Evolutionary conservation across 805 yeast species (phyloP).

Genomic region (Kuraishia hungarica): DNA sequence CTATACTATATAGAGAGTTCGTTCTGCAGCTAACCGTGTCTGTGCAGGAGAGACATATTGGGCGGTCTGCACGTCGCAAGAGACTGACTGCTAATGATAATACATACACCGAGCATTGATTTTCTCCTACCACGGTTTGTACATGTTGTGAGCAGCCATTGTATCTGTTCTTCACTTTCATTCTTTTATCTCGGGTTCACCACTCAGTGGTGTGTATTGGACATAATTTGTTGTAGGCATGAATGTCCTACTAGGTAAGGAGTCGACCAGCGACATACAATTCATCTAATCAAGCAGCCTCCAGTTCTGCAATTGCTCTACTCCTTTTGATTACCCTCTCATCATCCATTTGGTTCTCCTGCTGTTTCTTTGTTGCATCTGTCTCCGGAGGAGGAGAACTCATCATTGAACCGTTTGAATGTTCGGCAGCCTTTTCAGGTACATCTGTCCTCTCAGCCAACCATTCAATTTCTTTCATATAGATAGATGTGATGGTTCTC

Average conservation of each 20-base stretch:
- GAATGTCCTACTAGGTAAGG: neutral
- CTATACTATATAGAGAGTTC: too few species aligned
- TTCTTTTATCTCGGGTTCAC: too few species aligned
- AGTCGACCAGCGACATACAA: neutral
- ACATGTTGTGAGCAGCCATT: too few species aligned
- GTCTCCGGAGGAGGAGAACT: neutral
- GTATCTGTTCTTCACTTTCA: too few species aligned
- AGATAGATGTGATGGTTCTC: neutral
- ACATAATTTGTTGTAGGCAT: neutral
- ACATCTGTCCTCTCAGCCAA: neutral
- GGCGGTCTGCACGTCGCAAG: too few species aligned
- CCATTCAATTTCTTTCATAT: slow-evolving; percentile 1
- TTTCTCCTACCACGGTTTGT: too few species aligned
- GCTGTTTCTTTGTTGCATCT: neutral
- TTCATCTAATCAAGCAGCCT: neutral
- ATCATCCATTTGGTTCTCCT: neutral
- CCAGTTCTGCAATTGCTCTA: neutral
- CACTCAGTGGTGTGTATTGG: neutral
- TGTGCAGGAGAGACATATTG: too few species aligned
- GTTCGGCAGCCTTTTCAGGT: neutral
- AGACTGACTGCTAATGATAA: too few species aligned
- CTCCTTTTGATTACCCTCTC: slow-evolving; percentile 1
- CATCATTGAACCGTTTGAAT: neutral
- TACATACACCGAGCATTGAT: too few species aligned
- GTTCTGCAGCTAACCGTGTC: too few species aligned